Evolutionary conservation across 2,329 filamentous ascomycete genomes (phyloP).

Genomic region (Monilinia fructicola): DNA sequence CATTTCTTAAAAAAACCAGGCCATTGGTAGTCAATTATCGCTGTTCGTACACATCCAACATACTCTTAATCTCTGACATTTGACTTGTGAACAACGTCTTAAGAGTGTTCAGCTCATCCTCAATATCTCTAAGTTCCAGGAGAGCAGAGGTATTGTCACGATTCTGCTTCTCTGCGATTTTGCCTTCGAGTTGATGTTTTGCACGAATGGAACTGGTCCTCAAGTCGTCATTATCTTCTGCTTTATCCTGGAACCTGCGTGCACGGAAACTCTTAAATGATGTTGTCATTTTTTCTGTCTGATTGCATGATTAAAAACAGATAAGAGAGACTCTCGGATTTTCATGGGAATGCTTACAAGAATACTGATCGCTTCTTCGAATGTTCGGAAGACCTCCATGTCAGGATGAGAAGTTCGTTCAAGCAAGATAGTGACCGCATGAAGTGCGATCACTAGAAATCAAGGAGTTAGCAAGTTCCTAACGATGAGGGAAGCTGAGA

Average conservation of each 20-base stretch:
- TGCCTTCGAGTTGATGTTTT: constrained; percentile 22
- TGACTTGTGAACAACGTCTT: constrained; percentile 17
- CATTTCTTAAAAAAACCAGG: constrained; percentile 13
- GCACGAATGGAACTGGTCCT: constrained; percentile 20
- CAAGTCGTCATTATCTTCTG: constrained; percentile 16
- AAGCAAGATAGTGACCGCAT: constrained; percentile 25
- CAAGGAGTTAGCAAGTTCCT: not conserved
- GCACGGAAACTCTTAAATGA: constrained; percentile 25
- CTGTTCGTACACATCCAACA: constrained; percentile 17
- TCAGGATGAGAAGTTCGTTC: constrained; percentile 26
- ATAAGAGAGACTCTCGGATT: not conserved
- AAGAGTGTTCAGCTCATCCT: constrained; percentile 26
- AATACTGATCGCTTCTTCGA: constrained; percentile 27
- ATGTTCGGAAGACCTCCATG: constrained; percentile 24
- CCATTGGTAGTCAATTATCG: constrained; percentile 12
- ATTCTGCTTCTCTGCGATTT: constrained; percentile 23
- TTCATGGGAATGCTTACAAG: constrained; percentile 1
- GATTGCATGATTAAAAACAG: not conserved
- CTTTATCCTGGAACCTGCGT: constrained; percentile 21
- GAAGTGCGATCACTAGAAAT: constrained; percentile 15
- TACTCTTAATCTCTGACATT: constrained; percentile 10
- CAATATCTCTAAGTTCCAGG: constrained; percentile 24
- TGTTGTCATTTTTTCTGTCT: constrained; percentile 26
- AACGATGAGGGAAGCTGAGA: not conserved
- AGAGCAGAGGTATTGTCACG: constrained; percentile 26